Base-by-base conservation (phyloP, 2,329 filamentous ascomycete species). In the Neofusicoccum ribis region DNA sequence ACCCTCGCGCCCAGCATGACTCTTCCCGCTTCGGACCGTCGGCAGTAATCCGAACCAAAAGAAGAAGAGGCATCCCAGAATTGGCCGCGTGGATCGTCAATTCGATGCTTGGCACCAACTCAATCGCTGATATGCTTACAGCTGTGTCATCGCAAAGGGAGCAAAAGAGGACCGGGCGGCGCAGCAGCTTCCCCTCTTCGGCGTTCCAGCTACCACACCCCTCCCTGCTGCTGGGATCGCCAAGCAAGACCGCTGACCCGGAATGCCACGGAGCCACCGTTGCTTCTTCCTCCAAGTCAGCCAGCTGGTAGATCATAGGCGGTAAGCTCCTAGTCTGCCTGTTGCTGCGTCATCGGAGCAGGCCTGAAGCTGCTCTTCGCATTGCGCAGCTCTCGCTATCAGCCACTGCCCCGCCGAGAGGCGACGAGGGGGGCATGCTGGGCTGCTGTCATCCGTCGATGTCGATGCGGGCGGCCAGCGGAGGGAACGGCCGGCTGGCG, bases 1-100 rank as follows among this genome's bases (percentile, higher is more conserved):
- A 37, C 43, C 39, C 39, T 56, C 37, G 27, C 20, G 37, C 15
- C 52, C 52, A 56, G 37, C 39, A 59, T 59, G 54, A 59, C 54
- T 59, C 54, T 17, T 6, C 17, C 41, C 39, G 52, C 27, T 17
- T 37, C 56, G 43, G 56, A 27, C 43, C 56, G 43, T 37, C 56
- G 56, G 43, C 14, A 17, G 43, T 15, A 36, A 6, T 47, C 41
- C 54, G 54, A 46, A 1, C 41, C 54, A 56, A 43, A 59, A 46
- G 54, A 46, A 47, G 43, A 17, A 27, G 56, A 60, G 14, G 41
- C n/a, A 60, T 47, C 43, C 56, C 43, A 60, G 56, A 46, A 47
- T 15, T 20, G 41, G 15, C 44, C 37, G 52, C 20, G 56, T 37
- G 34, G 56, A 47, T 60, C 56, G 56, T 44, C 43, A 20, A 37